phyloP scores from a whole-genome alignment of 805 yeast species.

The Nakazawaea holstii region DNA sequence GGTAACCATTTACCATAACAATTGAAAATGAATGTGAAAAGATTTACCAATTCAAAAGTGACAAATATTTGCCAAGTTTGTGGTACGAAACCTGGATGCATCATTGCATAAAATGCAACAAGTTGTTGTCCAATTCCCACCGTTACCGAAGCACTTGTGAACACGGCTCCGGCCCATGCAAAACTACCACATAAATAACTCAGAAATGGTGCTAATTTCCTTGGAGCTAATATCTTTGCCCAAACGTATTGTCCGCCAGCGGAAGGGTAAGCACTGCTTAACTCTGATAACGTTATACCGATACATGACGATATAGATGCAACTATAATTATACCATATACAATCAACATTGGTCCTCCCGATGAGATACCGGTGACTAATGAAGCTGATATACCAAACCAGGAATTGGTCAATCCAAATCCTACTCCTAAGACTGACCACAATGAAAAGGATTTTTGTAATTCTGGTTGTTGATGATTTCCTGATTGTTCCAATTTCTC shows the following conservation, averaged over 20 bases:
- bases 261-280: constrained; percentile 47
- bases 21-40: constrained; percentile 39
- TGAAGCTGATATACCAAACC: constrained; percentile 57
- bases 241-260: constrained; percentile 60
- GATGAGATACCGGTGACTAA: constrained; percentile 48
- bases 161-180: constrained; percentile 57
- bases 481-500: background rate
- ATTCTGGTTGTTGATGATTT: constrained; percentile 19
- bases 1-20: constrained; percentile 49
- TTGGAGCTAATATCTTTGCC: constrained; percentile 51
- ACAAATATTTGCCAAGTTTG: constrained; percentile 53
- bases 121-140: constrained; percentile 46
- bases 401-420: constrained; percentile 55
- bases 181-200: constrained; percentile 59
- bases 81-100: constrained; percentile 26
- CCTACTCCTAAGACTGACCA: constrained; percentile 52
- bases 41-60: constrained; percentile 39
- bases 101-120: constrained; percentile 40
- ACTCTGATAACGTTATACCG: constrained; percentile 48
- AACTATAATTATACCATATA: constrained; percentile 51
- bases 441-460: constrained; percentile 34
- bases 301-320: constrained; percentile 40
- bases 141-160: constrained; percentile 57
- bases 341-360: constrained; percentile 55
- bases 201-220: constrained; percentile 36